Evolutionary conservation across 2,329 filamentous ascomycete species (phyloP), one percentile per base, ranked within the genome.

Genomic region (Apiospora kogelbergensis): DNA sequence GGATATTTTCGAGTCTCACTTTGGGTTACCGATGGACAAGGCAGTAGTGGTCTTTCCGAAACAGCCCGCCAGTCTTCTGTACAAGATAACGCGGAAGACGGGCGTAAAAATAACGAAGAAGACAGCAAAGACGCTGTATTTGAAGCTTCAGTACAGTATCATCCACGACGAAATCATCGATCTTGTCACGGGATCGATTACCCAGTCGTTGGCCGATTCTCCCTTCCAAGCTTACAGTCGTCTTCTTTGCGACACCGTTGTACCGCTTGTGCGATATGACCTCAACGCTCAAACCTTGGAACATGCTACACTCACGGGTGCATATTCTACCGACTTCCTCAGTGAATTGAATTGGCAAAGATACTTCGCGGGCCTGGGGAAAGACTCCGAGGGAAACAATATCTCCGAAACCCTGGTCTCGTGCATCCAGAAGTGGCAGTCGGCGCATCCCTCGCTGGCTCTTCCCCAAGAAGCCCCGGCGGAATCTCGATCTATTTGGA

Each of bases 11-110:
- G 85, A 88, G 17, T 88, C 92, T 0, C 82, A 88, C 22, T 91
- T 89, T 72, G 88, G 89, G 0, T 80, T 86, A 6, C 78, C 85
- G 2, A 83, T 88, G 7, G 81, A 79, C 73, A 85, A 80, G 67
- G 83, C 82, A 22, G 81, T 93, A 20, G 82, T 91, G 63, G 86
- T 97, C 3, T 97, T 95, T 74, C 89, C 91, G 0, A 91, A 91
- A 72, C 93, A 97, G 74, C 93, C 95, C 0, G 91, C 93, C 1
- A 93, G 91, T 17, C 80, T 97, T 11, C 82, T 95, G 0, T 97
- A 97, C 81, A 93, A 91, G 76, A 91, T 98, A 67, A 88, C 80
- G 0, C 87, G 89, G 48, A 91, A 88, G 69, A 68, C 73, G 0
- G 74, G 73, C 0, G 73, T 78, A 0, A 75, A 73, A 30, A 73